These are phyloP conservation scores for Aquanectria penicillioides DNA, from an alignment of 2,329 filamentous ascomycete species.

Conservation along the genomic window DNA sequence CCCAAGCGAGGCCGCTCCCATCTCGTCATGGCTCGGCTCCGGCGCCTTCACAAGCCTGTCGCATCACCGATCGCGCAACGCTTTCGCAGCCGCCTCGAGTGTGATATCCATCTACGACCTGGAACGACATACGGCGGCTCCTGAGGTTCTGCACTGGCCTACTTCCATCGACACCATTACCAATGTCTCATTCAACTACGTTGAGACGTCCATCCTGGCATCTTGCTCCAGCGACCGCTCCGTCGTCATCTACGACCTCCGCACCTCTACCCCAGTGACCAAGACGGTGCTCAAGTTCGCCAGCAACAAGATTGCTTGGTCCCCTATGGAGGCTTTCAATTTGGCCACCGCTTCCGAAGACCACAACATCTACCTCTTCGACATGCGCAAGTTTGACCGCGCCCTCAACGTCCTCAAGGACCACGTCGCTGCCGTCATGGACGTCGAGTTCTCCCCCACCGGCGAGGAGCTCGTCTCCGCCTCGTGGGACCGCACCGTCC, in stretches of 20 bases:
- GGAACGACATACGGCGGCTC: conserved; percentile 80
- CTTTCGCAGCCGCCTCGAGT: conserved; percentile 82
- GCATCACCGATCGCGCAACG: conserved; percentile 80
- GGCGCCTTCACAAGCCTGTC: conserved; percentile 86
- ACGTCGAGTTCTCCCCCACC: conserved; percentile 93
- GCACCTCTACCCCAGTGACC: conserved; percentile 83
- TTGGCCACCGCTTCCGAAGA: conserved; percentile 94
- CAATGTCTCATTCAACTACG: conserved; percentile 88
- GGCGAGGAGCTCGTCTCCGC: conserved; percentile 93
- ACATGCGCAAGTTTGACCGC: conserved; percentile 89
- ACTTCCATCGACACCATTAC: conserved; percentile 91
- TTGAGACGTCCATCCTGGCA: conserved; percentile 90
- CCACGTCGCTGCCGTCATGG: conserved; percentile 92
- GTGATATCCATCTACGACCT: conserved; percentile 90
- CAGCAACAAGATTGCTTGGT: conserved; percentile 88
- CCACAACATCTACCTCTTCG: conserved; percentile 88
- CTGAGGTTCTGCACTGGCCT: conserved; percentile 87
- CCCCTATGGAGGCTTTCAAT: conserved; percentile 97
- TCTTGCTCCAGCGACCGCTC: conserved; percentile 87
- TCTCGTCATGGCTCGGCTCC: conserved; percentile 85
- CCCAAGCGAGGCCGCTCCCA: conserved; percentile 72
- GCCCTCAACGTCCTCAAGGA: conserved; percentile 91
- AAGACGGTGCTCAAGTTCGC: conserved; percentile 85
- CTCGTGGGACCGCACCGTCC: conserved; percentile 85
- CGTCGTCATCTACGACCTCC: conserved; percentile 90